Evolutionary conservation across 306 rosid genomes (phyloP).

Genomic region (Fragaria nilgerrensis): DNA sequence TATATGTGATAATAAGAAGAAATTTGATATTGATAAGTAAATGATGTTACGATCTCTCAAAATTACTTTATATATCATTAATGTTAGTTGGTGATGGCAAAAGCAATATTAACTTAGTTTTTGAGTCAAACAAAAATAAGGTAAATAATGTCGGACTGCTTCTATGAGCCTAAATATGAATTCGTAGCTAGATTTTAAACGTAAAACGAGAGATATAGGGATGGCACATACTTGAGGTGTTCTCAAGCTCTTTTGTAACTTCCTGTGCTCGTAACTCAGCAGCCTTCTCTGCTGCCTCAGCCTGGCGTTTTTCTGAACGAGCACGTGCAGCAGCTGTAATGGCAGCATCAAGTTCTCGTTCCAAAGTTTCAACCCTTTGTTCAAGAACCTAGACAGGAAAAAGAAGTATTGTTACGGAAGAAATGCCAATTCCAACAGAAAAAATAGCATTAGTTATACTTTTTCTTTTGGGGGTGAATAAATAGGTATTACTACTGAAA

Average conservation of each 20-base stretch:
- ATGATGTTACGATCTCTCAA: neutral
- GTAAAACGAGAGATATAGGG: neutral
- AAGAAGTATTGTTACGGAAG: neutral
- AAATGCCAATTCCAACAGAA: neutral
- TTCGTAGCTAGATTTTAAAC: neutral
- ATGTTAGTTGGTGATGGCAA: neutral
- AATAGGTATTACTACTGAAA: neutral
- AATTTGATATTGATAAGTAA: neutral
- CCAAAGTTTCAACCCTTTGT: constrained; percentile 79
- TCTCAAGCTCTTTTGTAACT: constrained; percentile 85
- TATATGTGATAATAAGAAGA: neutral
- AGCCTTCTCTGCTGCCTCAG: constrained; percentile 76
- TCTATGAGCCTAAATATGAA: neutral
- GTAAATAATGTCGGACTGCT: neutral
- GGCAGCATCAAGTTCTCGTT: constrained; percentile 92
- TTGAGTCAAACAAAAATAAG: neutral
- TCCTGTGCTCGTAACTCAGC: constrained; percentile 78
- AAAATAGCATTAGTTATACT: neutral
- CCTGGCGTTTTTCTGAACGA: constrained; percentile 87
- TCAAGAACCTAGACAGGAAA: constrained; percentile 55
- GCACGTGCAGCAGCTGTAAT: constrained; percentile 81
- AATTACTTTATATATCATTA: neutral
- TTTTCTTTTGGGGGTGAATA: neutral
- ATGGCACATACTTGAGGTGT: constrained; percentile 72
- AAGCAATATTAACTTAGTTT: neutral